Percentiles rank a stretch among this genome's conserved stretches.
Conservation (phyloP, 768 basidiomycete species). For the Ephemerocybe angulata region DNA sequence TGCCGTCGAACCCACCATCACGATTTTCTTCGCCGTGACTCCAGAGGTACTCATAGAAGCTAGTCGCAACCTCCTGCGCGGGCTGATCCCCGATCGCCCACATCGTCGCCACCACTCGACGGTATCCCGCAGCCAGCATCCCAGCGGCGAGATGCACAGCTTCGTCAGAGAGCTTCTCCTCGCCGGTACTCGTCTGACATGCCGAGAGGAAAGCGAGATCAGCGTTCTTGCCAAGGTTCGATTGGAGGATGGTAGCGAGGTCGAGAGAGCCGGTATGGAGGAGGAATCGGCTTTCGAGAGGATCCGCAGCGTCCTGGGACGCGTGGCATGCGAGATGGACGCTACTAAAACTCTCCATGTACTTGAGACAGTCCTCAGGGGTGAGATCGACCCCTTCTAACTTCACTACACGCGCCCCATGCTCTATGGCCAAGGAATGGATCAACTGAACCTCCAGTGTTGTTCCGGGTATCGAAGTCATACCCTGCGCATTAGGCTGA, state of each 20-base stretch:
- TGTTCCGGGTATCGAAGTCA: constrained; percentile 5
- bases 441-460: constrained; percentile 4
- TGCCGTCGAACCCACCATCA: background rate
- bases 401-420: background rate
- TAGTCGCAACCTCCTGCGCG: constrained; percentile 12
- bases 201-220: no score
- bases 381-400: background rate
- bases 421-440: background rate
- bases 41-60: constrained; percentile 6
- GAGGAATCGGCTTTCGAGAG: constrained; percentile 24
- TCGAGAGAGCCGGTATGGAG: constrained; percentile 16
- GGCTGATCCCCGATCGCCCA: constrained; percentile 29
- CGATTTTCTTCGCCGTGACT: background rate
- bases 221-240: no score
- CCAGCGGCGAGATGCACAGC: constrained; percentile 36
- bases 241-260: constrained; percentile 9
- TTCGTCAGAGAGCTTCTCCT: no score
- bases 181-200: no score
- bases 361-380: background rate
- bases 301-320: constrained; percentile 19
- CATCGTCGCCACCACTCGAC: constrained; percentile 35
- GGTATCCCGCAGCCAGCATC: constrained; percentile 29
- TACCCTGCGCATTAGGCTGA: constrained; percentile 3
- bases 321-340: constrained; percentile 37
- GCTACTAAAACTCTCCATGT: background rate